Percentiles rank a stretch among this genome's conserved stretches.
phyloP scores from a whole-genome alignment of 352 stramenopile genomes.

The Globisporangium cederbergense region DNA sequence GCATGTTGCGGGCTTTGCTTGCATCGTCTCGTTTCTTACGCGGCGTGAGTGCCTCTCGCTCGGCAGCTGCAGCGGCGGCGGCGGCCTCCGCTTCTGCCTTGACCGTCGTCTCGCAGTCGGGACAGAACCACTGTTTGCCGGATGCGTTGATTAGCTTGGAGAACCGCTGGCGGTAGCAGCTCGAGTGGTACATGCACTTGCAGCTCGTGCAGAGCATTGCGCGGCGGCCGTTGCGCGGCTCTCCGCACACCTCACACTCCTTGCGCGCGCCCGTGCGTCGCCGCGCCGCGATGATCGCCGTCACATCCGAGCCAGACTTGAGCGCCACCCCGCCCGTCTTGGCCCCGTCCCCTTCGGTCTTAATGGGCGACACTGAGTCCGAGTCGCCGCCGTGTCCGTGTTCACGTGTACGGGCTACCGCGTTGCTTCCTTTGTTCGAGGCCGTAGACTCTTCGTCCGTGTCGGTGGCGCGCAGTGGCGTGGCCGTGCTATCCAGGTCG shows the following conservation, averaged over 20 bases:
- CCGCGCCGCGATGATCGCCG: conserved; percentile 63
- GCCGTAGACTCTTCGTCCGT: conserved; percentile 36
- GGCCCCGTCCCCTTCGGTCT: conserved; percentile 4
- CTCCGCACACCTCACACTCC: conserved; percentile 71
- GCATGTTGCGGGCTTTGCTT: conserved; percentile 20
- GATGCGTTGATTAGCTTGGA: conserved; percentile 55
- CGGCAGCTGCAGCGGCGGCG: conserved; percentile 16
- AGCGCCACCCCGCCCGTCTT: conserved; percentile 23
- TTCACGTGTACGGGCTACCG: not conserved
- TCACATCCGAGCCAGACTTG: conserved; percentile 61
- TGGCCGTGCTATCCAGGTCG: conserved; percentile 66
- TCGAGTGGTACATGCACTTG: conserved; percentile 84
- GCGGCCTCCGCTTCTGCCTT: conserved; percentile 18
- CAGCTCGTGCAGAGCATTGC: conserved; percentile 74
- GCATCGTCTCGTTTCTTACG: conserved; percentile 36
- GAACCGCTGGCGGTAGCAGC: conserved; percentile 81
- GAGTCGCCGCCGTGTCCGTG: conserved; percentile 17
- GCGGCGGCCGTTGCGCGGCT: conserved; percentile 70
- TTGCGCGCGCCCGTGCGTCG: conserved; percentile 62
- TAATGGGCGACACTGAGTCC: conserved; percentile 29
- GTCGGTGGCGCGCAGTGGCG: conserved; percentile 35
- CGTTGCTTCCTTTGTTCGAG: not conserved
- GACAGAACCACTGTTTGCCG: conserved; percentile 78
- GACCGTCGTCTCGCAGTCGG: conserved; percentile 58
- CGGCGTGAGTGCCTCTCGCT: conserved; percentile 34